Evolutionary conservation across 805 yeast species (phyloP).

Genomic region (Teunomyces cretensis): DNA sequence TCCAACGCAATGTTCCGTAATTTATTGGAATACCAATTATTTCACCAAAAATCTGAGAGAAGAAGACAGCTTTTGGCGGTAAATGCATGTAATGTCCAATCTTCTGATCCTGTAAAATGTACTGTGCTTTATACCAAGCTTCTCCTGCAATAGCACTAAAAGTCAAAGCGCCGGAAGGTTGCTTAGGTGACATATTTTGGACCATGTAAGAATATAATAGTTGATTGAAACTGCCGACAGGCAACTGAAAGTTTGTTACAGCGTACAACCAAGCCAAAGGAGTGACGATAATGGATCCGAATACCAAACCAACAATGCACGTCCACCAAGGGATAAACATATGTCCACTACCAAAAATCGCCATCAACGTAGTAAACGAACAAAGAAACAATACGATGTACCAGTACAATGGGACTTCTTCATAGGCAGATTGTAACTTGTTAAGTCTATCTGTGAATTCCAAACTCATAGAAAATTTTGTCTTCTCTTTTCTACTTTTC

Average conservation of each 20-base stretch:
- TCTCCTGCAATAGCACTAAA: constrained; percentile 25
- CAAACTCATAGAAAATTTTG: constrained; percentile 10
- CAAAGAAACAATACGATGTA: constrained; percentile 32
- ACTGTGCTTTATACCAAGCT: constrained; percentile 27
- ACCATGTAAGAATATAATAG: constrained; percentile 20
- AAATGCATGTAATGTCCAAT: constrained; percentile 24
- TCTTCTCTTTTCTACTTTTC: constrained; percentile 9
- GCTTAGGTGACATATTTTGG: constrained; percentile 11
- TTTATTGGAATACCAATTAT: constrained; percentile 25
- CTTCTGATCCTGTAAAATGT: constrained; percentile 23
- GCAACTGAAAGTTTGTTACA: constrained; percentile 25
- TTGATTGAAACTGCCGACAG: constrained; percentile 26
- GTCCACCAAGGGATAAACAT: constrained; percentile 25
- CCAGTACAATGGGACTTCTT: constrained; percentile 45
- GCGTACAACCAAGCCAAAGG: constrained; percentile 28
- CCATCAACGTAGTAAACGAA: constrained; percentile 33
- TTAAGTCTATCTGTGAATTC: constrained; percentile 43
- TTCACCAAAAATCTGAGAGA: constrained; percentile 25
- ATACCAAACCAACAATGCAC: constrained; percentile 18
- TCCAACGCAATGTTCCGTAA: constrained; percentile 24
- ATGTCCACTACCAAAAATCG: constrained; percentile 29
- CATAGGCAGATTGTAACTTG: constrained; percentile 36
- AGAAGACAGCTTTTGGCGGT: constrained; percentile 22
- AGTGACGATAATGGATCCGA: constrained; percentile 24
- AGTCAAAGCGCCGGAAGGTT: constrained; percentile 24